Conservation (phyloP, 768 basidiomycete species). For the Phallus indusiatus region DNA sequence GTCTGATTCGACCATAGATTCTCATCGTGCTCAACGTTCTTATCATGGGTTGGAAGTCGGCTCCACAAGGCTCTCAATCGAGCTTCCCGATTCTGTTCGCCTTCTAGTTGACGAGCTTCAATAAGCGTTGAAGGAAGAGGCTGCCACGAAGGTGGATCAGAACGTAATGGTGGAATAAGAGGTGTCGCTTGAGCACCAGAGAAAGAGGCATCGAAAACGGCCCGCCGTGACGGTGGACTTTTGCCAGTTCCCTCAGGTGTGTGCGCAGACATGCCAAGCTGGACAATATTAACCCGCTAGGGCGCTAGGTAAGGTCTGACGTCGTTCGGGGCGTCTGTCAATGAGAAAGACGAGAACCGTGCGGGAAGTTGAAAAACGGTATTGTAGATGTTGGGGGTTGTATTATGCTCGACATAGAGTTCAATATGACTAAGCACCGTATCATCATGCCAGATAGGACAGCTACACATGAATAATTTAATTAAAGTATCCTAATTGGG, state of each 20-base stretch:
- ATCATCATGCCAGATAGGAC: too few species aligned
- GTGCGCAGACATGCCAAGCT: neutral
- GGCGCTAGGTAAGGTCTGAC: too few species aligned
- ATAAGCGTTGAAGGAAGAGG: slow-evolving; percentile 40
- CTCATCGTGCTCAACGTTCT: slow-evolving; percentile 18
- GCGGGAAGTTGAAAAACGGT: too few species aligned
- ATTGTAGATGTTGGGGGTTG: too few species aligned
- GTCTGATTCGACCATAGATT: slow-evolving; percentile 6
- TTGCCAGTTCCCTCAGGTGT: neutral
- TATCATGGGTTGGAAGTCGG: slow-evolving; percentile 33
- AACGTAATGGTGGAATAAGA: slow-evolving; percentile 49
- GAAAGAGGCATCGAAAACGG: slow-evolving; percentile 43
- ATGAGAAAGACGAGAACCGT: too few species aligned
- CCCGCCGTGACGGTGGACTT: slow-evolving; percentile 31
- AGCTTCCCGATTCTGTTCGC: slow-evolving; percentile 47
- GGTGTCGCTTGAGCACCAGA: slow-evolving; percentile 46
- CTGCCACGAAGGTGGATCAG: slow-evolving; percentile 36
- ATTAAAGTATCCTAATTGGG: too few species aligned
- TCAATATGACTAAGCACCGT: too few species aligned
- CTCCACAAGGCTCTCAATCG: slow-evolving; percentile 58
- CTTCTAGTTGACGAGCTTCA: slow-evolving; percentile 59
- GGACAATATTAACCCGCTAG: too few species aligned
- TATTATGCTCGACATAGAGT: too few species aligned
- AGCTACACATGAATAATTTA: too few species aligned
- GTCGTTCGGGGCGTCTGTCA: too few species aligned